phyloP scores from a whole-genome alignment of 306 rosid genomes.

The Trifolium subterraneum region DNA sequence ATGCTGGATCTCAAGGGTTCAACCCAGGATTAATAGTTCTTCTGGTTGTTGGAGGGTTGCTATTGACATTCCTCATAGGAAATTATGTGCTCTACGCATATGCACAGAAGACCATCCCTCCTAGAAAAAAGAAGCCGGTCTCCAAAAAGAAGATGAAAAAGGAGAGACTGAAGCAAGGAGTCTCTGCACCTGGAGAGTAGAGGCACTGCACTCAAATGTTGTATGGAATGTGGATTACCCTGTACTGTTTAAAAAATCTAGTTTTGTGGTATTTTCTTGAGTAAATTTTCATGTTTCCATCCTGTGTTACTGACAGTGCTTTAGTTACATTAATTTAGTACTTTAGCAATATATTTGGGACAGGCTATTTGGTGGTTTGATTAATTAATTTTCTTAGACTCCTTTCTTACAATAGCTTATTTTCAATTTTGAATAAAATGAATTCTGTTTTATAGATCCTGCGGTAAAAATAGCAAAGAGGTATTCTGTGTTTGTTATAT shows the following conservation, averaged over 20 bases:
- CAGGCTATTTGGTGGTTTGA: slow-evolving; percentile 14
- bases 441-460: background rate
- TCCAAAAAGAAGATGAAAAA: slow-evolving; percentile 97
- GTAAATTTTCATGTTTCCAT: slow-evolving; percentile 31
- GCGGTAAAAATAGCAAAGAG: background rate
- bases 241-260: slow-evolving; percentile 40
- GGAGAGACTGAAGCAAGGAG: slow-evolving; percentile 95
- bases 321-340: slow-evolving; percentile 29
- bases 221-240: slow-evolving; percentile 36
- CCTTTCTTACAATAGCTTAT: background rate
- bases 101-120: slow-evolving; percentile 88
- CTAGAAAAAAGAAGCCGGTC: slow-evolving; percentile 84
- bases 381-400: background rate
- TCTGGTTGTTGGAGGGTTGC: slow-evolving; percentile 73
- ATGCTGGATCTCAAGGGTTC: slow-evolving; percentile 68
- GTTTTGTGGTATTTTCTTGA: slow-evolving; percentile 36
- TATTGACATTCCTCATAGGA: slow-evolving; percentile 74
- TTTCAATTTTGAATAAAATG: background rate
- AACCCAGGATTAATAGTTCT: slow-evolving; percentile 90
- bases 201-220: slow-evolving; percentile 26
- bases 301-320: slow-evolving; percentile 7
- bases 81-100: slow-evolving; percentile 73
- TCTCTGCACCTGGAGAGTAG: slow-evolving; percentile 98
- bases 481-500: background rate
- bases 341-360: slow-evolving; percentile 19